Evolutionary conservation across 1,284 basidiomycete species (phyloP).

Genomic region (Sporisorium exsertum): DNA sequence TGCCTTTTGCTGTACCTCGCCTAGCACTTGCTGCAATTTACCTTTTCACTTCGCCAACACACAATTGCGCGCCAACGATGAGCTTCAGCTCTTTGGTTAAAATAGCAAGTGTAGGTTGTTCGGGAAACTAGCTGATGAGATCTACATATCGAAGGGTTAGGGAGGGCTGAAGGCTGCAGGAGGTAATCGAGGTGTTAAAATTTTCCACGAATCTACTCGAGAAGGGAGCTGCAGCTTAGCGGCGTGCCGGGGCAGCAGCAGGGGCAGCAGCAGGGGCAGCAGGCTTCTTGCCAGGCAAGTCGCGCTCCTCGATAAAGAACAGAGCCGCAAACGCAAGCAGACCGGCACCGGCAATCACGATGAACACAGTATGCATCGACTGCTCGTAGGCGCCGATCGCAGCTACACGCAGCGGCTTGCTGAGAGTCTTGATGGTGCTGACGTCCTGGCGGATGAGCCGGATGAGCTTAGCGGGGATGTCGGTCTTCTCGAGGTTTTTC

Average conservation of each 20-base stretch:
- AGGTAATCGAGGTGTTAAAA: not conserved
- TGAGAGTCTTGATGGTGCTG: conserved; percentile 59
- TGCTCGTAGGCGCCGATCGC: conserved; percentile 69
- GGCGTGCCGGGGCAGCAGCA: conserved; percentile 18
- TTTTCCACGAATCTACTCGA: too few species aligned
- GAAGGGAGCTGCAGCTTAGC: not conserved
- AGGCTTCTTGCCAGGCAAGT: conserved; percentile 65
- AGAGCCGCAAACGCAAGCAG: conserved; percentile 64
- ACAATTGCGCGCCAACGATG: too few species aligned
- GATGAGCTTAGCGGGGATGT: conserved; percentile 65
- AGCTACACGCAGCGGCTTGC: conserved; percentile 49
- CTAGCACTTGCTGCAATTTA: not conserved
- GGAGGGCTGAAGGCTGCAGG: not conserved
- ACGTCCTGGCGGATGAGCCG: conserved; percentile 67
- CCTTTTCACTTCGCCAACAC: not conserved
- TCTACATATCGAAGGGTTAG: not conserved
- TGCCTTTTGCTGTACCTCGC: not conserved
- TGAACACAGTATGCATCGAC: conserved; percentile 69
- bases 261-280: conserved; percentile 30
- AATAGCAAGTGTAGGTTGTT: not conserved
- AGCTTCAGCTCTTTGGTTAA: too few species aligned
- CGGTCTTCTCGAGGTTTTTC: conserved; percentile 54
- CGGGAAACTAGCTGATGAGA: not conserved
- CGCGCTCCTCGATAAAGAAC: conserved; percentile 68
- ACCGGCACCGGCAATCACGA: conserved; percentile 66